These are phyloP conservation scores for Orbilia quercus DNA, from an alignment of 2,329 filamentous ascomycete genomes.

Conservation along the genomic window DNA sequence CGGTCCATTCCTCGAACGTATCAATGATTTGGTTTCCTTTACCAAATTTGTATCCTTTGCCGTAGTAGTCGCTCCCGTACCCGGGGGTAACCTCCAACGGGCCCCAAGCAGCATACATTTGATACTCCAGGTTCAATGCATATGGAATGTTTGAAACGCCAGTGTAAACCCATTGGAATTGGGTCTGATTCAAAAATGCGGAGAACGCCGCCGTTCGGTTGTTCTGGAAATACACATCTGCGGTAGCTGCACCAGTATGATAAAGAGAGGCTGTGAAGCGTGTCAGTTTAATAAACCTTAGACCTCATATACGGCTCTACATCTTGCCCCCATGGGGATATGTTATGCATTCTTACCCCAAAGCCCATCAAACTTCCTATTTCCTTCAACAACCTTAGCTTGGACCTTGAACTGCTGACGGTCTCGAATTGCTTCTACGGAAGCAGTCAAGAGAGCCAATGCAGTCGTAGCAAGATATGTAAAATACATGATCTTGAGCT, in stretches of 20 bases:
- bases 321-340: not conserved
- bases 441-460: slow-evolving; percentile 22
- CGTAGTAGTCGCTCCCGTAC: slow-evolving; percentile 42
- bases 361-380: slow-evolving; percentile 40
- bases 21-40: slow-evolving; percentile 34
- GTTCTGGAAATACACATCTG: slow-evolving; percentile 42
- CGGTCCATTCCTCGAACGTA: slow-evolving; percentile 42
- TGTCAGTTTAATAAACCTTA: slow-evolving; percentile 6
- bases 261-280: slow-evolving; percentile 30
- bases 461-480: slow-evolving; percentile 18
- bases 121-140: slow-evolving; percentile 30
- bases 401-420: slow-evolving; percentile 37
- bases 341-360: slow-evolving; percentile 33
- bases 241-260: slow-evolving; percentile 39
- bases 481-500: slow-evolving; percentile 35
- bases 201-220: slow-evolving; percentile 28
- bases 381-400: slow-evolving; percentile 37
- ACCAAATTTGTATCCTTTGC: slow-evolving; percentile 29
- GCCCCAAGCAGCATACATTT: slow-evolving; percentile 41
- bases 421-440: slow-evolving; percentile 31
- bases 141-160: slow-evolving; percentile 39
- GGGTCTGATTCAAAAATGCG: slow-evolving; percentile 41
- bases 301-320: too few relatives aligned
- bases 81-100: slow-evolving; percentile 34
- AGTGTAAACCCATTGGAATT: slow-evolving; percentile 48